These are phyloP conservation scores for Gentiana macrophylla DNA, from an alignment of 257 asterid genomes.

Conservation along the genomic window DNA sequence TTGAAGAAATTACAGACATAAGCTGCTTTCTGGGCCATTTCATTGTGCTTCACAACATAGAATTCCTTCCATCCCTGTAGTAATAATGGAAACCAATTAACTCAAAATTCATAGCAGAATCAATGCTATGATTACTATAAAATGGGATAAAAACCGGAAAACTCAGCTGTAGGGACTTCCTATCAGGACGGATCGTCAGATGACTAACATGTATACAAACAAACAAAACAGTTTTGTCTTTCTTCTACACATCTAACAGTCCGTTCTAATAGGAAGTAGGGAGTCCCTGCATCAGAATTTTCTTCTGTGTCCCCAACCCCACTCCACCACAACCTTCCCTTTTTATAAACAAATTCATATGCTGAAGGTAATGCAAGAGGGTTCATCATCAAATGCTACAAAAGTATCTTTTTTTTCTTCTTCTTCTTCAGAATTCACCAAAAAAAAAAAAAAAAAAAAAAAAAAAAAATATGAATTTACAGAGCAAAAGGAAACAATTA, in stretches of 20 bases:
- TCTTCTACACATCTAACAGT: not conserved
- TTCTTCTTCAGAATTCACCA: too few species aligned
- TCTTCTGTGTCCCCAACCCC: too few species aligned
- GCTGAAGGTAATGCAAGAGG: too few species aligned
- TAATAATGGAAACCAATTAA: not conserved
- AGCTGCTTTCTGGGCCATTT: conserved; percentile 51
- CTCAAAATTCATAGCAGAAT: not conserved
- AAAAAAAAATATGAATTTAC: not conserved
- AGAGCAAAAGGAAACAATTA: not conserved
- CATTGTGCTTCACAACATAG: conserved; percentile 51
- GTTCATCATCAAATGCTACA: too few species aligned
- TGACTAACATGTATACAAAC: too few species aligned
- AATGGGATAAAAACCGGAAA: not conserved
- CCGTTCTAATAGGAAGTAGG: not conserved
- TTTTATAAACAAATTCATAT: too few species aligned
- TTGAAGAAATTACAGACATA: conserved; percentile 30
- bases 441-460: not conserved
- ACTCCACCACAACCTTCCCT: not conserved
- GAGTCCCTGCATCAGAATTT: too few species aligned
- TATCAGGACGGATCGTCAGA: not conserved
- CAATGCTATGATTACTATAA: not conserved
- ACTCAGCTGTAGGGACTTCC: too few species aligned
- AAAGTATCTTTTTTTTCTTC: too few species aligned
- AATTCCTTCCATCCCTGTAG: conserved; percentile 60
- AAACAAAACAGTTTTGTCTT: too few species aligned